Conservation (phyloP, 225 moss, liverwort and hornwort genomes). For the Polytrichum formosum region DNA sequence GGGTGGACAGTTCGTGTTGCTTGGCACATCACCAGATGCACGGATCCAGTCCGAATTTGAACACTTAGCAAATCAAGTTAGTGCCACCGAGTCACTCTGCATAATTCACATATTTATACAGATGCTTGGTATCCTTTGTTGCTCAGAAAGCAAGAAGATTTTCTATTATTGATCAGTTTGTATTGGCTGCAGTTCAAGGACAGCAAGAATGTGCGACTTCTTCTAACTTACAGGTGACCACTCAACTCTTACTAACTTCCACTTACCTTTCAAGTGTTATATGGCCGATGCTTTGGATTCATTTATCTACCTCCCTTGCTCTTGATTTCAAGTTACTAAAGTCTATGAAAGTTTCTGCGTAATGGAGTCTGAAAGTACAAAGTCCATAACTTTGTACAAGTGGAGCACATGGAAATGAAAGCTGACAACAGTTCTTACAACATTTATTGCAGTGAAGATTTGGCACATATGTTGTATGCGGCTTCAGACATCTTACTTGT, state of each 20-base stretch:
- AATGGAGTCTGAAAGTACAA: too few relatives aligned
- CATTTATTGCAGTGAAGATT: slow-evolving; percentile 30
- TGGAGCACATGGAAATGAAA: neutral
- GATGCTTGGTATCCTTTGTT: too few relatives aligned
- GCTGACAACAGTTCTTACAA: neutral
- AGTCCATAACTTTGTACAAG: too few relatives aligned
- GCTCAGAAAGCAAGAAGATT: neutral
- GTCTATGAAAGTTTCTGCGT: neutral
- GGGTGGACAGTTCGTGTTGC: slow-evolving; percentile 44
- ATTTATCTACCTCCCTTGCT: neutral
- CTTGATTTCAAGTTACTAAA: neutral
- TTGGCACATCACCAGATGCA: slow-evolving; percentile 46
- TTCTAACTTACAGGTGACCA: slow-evolving; percentile 38
- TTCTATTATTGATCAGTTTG: too few relatives aligned
- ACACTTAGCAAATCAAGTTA: slow-evolving; percentile 31
- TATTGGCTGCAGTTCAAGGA: slow-evolving; percentile 23
- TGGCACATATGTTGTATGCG: slow-evolving; percentile 48
- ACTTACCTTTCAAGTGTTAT: too few relatives aligned
- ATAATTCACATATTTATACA: too few relatives aligned
- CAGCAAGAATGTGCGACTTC: slow-evolving; percentile 34
- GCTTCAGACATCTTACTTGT: slow-evolving; percentile 44
- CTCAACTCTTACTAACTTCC: neutral
- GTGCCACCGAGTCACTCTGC: neutral
- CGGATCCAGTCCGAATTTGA: slow-evolving; percentile 41
- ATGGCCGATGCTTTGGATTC: too few relatives aligned